Percentiles rank a stretch among this genome's conserved stretches.
These are phyloP conservation scores for Debaryomyces coudertii DNA, from an alignment of 1,139 yeast genomes.

Conservation along the genomic window DNA sequence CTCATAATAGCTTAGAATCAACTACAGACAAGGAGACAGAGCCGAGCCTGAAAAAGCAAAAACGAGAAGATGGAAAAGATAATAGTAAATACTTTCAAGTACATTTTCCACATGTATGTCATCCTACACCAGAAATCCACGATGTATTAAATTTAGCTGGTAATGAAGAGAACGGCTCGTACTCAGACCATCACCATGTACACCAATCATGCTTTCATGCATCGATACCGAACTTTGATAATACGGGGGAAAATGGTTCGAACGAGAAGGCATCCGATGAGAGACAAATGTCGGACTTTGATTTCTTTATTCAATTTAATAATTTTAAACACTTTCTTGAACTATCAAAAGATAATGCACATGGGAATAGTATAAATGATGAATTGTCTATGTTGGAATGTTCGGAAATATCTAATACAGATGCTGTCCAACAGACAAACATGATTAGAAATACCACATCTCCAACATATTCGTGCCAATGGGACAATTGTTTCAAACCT, in stretches of 20 bases:
- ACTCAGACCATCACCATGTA: conserved; percentile 26
- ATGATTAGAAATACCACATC: not conserved
- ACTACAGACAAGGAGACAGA: not conserved
- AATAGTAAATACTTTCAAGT: conserved; percentile 19
- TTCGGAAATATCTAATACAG: not conserved
- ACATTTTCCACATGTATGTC: conserved; percentile 46
- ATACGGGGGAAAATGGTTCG: conserved; percentile 8
- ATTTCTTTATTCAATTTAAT: conserved; percentile 47
- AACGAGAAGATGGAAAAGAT: conserved; percentile 7
- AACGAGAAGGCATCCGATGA: conserved; percentile 16
- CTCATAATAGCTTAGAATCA: conserved; percentile 28
- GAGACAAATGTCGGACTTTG: conserved; percentile 37
- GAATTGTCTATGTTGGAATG: conserved; percentile 1
- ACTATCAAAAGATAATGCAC: not conserved
- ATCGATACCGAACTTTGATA: conserved; percentile 34
- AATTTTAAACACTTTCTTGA: conserved; percentile 30
- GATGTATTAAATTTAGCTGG: conserved; percentile 12
- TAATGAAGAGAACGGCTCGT: conserved; percentile 1
- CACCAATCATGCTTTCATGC: conserved; percentile 54
- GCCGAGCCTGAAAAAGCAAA: conserved; percentile 4
- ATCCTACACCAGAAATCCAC: conserved; percentile 20
- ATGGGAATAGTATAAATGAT: not conserved
- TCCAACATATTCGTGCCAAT: conserved; percentile 44
- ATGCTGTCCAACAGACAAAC: not conserved
- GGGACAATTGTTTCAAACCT: conserved; percentile 56